Base-by-base conservation (phyloP, 352 stramenopile genomes). In the Pythium folliculosum region DNA sequence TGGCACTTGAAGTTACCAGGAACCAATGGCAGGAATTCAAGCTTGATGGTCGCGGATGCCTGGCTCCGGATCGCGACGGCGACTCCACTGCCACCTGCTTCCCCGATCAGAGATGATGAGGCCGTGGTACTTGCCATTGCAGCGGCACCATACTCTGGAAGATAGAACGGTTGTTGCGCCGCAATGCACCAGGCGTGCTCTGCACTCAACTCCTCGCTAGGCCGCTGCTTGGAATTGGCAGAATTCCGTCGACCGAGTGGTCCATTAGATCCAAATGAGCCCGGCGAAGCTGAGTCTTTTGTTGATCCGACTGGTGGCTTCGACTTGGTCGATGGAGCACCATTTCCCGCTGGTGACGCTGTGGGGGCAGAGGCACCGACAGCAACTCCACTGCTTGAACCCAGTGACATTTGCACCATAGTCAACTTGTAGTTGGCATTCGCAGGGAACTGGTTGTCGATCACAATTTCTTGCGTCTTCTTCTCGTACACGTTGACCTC, bases 1-100 rank as follows among this genome's bases (percentile, higher is more conserved):
- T 97, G 88, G 55, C 89, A 97, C 23, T 82, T 86, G 79, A 97
- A 98, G 32, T 79, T 82, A 0, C 95, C 95, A 12, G 92, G 88
- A 6, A 87, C 43, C 8, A 98, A 83, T 0, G 94, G 86, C 3
- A 98, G 63, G 23, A 98, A 93, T 58, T 98, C 82, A 8, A 98
- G 59, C 25, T 86, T 92, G 7, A 98, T 60, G 0, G 77, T 91
- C 1, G 77, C 69, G 2, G 80, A 85, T 8, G 65, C 69, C 38
- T 88, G 82, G 35, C 78, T 89, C 3, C 78, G 75, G 23, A 94
- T 88, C 1, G 54, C 71, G 9, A 84, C 57, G 9, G 82, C 50
- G 4, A 73, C 48, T 17, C 73, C 52, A 54, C 43, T 21, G 6
- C 25, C 50, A 21, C 43, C 35, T 14, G 23, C 57, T 55, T 69